These are phyloP conservation scores for Penicillium arizonense DNA, from an alignment of 495 filamentous ascomycete species.

Conservation along the genomic window DNA sequence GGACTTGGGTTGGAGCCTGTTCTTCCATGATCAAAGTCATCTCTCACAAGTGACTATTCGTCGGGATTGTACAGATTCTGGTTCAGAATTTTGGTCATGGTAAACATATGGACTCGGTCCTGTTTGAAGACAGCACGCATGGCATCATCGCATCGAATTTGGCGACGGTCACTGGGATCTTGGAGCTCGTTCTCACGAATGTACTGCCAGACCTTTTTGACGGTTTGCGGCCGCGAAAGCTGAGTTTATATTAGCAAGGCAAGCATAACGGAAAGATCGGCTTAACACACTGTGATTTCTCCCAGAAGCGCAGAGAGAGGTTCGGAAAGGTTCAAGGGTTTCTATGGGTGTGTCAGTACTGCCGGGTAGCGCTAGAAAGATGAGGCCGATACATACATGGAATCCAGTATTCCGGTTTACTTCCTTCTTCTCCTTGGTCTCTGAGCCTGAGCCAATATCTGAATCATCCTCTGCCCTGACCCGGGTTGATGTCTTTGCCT, in stretches of 20 bases:
- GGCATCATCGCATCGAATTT: constrained; percentile 87
- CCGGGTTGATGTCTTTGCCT: constrained; percentile 72
- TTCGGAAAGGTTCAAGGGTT: constrained; percentile 64
- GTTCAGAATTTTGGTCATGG: constrained; percentile 84
- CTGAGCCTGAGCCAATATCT: constrained; percentile 63
- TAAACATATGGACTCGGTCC: constrained; percentile 94
- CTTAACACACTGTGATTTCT: constrained; percentile 53
- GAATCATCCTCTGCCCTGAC: constrained; percentile 78
- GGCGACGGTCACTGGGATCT: constrained; percentile 84
- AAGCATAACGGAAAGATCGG: not conserved
- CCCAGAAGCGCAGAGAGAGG: constrained; percentile 63
- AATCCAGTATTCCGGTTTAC: constrained; percentile 66
- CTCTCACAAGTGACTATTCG: constrained; percentile 41
- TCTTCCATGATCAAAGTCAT: constrained; percentile 11
- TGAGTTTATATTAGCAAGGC: constrained; percentile 27
- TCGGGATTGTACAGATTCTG: constrained; percentile 65
- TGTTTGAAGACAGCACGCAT: constrained; percentile 89
- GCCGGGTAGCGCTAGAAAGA: not conserved
- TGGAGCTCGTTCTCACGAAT: constrained; percentile 86
- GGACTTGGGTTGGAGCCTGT: constrained; percentile 6
- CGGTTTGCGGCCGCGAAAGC: constrained; percentile 90
- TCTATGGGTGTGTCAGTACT: constrained; percentile 41
- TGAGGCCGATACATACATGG: constrained; percentile 49
- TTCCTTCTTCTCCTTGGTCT: constrained; percentile 61
- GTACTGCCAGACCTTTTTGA: constrained; percentile 93